phyloP scores from a whole-genome alignment of 2,329 filamentous ascomycete genomes.

The Colletotrichum ledebouriae region DNA sequence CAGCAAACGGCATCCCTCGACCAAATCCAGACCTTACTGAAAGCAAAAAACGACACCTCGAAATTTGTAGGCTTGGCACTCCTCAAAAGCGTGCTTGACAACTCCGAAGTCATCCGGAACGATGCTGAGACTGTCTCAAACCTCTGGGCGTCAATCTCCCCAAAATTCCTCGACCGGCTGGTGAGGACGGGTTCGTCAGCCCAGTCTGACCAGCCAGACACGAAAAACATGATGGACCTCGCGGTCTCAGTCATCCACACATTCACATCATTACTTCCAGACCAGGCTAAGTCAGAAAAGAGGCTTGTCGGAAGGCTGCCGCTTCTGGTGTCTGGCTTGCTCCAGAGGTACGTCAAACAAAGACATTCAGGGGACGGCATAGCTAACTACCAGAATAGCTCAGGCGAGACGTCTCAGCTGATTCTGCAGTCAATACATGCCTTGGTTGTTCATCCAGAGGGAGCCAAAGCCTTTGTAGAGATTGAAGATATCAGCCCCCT shows the following conservation, averaged over 20 bases:
- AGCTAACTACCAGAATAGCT: slow-evolving; percentile 52
- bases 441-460: slow-evolving; percentile 65
- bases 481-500: slow-evolving; percentile 67
- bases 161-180: slow-evolving; percentile 74
- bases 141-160: slow-evolving; percentile 72
- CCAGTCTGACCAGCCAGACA: slow-evolving; percentile 56
- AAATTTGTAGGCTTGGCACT: slow-evolving; percentile 77
- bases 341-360: slow-evolving; percentile 61
- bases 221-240: slow-evolving; percentile 72
- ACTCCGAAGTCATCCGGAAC: slow-evolving; percentile 64
- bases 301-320: slow-evolving; percentile 68
- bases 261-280: slow-evolving; percentile 70
- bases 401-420: slow-evolving; percentile 63
- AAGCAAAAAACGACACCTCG: slow-evolving; percentile 74
- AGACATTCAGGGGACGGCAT: neutral
- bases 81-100: slow-evolving; percentile 75
- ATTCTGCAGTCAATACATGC: slow-evolving; percentile 70
- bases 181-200: slow-evolving; percentile 64
- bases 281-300: slow-evolving; percentile 56
- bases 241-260: slow-evolving; percentile 74
- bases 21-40: slow-evolving; percentile 68
- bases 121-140: slow-evolving; percentile 60
- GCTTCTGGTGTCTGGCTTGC: slow-evolving; percentile 64
- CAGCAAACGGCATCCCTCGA: slow-evolving; percentile 52
- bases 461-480: slow-evolving; percentile 62